Evolutionary conservation across 441 rosid species (phyloP).

Genomic region (Aquilaria agallochum): DNA sequence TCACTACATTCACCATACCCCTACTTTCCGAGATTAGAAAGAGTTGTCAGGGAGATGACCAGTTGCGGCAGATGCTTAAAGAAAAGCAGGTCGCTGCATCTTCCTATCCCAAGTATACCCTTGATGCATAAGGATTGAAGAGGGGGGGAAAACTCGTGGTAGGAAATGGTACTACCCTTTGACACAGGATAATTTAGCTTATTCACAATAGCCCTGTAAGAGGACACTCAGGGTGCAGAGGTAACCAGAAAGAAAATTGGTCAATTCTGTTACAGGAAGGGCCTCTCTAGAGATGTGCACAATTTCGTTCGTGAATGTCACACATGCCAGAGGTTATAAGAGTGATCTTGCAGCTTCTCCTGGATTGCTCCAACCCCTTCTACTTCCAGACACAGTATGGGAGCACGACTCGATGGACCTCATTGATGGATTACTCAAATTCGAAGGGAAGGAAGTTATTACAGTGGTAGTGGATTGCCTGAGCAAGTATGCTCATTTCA

Average conservation of each 20-base stretch:
- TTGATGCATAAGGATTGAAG: neutral
- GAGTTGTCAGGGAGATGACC: neutral
- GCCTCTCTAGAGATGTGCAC: neutral
- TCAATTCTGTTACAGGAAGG: neutral
- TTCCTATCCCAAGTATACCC: neutral
- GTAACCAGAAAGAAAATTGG: neutral
- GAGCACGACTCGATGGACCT: neutral
- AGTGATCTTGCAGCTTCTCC: neutral
- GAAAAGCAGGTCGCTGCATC: neutral
- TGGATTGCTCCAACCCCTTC: conserved; percentile 7
- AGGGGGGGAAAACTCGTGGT: neutral
- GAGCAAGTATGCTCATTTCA: conserved; percentile 2
- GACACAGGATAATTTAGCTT: neutral
- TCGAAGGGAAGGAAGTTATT: neutral
- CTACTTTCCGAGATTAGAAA: neutral
- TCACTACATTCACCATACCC: too few species aligned
- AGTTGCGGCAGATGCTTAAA: neutral
- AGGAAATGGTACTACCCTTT: neutral
- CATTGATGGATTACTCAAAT: conserved; percentile 2
- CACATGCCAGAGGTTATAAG: neutral
- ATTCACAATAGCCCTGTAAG: neutral
- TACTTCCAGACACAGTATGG: neutral
- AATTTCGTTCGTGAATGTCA: neutral
- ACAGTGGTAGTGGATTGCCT: conserved; percentile 12
- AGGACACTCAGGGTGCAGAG: neutral